phyloP scores from a whole-genome alignment of 768 basidiomycete species.

The Lactarius pseudohatsudake region DNA sequence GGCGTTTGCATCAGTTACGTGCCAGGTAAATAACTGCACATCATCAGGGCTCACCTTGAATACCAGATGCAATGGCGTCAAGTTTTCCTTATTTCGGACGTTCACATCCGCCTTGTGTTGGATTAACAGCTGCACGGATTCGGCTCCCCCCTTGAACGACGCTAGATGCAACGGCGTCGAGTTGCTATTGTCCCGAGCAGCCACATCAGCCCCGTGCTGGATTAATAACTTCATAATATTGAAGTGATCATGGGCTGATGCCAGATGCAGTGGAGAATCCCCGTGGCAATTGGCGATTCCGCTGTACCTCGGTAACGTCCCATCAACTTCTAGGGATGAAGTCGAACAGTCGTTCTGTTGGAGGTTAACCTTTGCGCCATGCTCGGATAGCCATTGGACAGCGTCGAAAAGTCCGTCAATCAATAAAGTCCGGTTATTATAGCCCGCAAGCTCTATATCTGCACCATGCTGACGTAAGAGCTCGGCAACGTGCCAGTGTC shows the following conservation, averaged over 20 bases:
- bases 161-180: not conserved
- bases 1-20: too few species aligned
- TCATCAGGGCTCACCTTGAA: too few species aligned
- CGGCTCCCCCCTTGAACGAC: rapidly evolving
- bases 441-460: not conserved
- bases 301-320: too few species aligned
- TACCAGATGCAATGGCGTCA: not conserved
- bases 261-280: too few species aligned
- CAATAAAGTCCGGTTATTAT: not conserved
- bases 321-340: too few species aligned
- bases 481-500: not conserved
- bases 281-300: too few species aligned
- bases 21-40: too few species aligned
- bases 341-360: too few species aligned
- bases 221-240: too few species aligned
- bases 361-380: too few species aligned
- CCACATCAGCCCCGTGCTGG: not conserved
- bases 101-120: not conserved
- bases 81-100: too few species aligned
- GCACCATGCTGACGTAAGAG: not conserved
- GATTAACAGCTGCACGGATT: not conserved
- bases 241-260: too few species aligned
- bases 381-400: not conserved
- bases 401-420: not conserved
- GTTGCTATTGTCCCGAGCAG: not conserved